Conservation (phyloP, 805 yeast genomes). For the Hanseniaspora occidentalis region DNA sequence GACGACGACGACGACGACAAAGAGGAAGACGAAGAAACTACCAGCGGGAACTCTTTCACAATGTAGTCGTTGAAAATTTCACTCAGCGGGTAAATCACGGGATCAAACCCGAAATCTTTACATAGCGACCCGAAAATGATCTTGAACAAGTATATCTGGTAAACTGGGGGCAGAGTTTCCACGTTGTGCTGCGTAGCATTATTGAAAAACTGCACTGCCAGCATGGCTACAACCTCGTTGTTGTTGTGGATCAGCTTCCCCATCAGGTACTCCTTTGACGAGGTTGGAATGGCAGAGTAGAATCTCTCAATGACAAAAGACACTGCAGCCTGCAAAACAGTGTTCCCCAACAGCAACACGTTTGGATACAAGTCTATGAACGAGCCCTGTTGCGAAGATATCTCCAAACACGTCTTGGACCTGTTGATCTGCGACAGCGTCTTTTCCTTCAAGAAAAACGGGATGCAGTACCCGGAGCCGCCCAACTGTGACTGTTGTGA, state of each 20-base stretch:
- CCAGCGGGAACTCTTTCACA: constrained; percentile 51
- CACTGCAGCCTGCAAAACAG: constrained; percentile 41
- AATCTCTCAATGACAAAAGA: constrained; percentile 54
- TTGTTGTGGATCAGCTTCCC: constrained; percentile 28
- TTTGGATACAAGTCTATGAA: constrained; percentile 26
- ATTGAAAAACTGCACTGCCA: constrained; percentile 18
- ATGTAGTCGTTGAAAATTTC: constrained; percentile 55
- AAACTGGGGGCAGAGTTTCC: constrained; percentile 30
- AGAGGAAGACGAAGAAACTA: constrained; percentile 19
- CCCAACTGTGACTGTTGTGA: background rate
- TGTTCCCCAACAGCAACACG: constrained; percentile 44
- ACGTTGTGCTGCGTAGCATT: constrained; percentile 22
- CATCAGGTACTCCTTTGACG: constrained; percentile 41
- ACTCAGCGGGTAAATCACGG: constrained; percentile 48
- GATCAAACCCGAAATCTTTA: constrained; percentile 72
- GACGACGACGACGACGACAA: too few relatives aligned
- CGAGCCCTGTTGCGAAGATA: constrained; percentile 18
- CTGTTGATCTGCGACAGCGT: constrained; percentile 39
- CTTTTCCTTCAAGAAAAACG: constrained; percentile 22
- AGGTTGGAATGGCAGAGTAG: constrained; percentile 38
- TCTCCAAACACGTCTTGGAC: constrained; percentile 49
- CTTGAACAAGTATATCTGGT: constrained; percentile 38
- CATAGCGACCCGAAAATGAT: constrained; percentile 57
- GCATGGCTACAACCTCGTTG: constrained; percentile 24
- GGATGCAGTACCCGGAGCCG: constrained; percentile 5